A percentile compares a stretch with the other conserved stretches of the same genome.
Evolutionary conservation across 176 grass and related monocot species (phyloP).

Genomic region (Pontederia paniculata): DNA sequence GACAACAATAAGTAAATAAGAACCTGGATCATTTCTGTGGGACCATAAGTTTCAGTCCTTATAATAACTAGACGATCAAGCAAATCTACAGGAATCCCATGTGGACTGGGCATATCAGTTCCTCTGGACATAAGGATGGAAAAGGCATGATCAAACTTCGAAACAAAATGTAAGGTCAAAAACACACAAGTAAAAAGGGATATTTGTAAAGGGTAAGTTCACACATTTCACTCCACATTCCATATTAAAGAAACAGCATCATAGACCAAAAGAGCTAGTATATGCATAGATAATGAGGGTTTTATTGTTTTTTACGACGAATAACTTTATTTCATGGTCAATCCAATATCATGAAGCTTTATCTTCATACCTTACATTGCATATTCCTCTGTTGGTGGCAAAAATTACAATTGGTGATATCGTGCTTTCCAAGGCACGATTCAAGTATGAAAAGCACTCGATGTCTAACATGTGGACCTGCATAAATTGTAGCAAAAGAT

Average conservation of each 20-base stretch:
- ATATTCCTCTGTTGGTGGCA: slow-evolving; percentile 89
- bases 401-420: slow-evolving; percentile 88
- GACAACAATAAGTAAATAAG: slow-evolving; percentile 21
- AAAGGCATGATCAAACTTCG: background rate
- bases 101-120: slow-evolving; percentile 92
- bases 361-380: slow-evolving; percentile 60
- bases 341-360: background rate
- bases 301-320: background rate
- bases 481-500: slow-evolving; percentile 15
- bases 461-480: slow-evolving; percentile 96
- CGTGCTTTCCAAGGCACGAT: slow-evolving; percentile 83
- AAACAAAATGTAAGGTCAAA: slow-evolving; percentile 8
- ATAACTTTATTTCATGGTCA: background rate
- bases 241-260: too few species aligned
- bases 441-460: slow-evolving; percentile 96
- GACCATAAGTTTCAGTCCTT: slow-evolving; percentile 83
- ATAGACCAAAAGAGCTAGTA: too few species aligned
- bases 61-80: slow-evolving; percentile 87
- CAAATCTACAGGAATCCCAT: slow-evolving; percentile 89
- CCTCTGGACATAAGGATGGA: slow-evolving; percentile 43
- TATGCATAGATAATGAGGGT: background rate
- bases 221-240: too few species aligned
- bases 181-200: slow-evolving; percentile 3
- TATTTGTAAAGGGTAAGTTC: background rate
- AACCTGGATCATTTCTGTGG: slow-evolving; percentile 95